Evolutionary conservation across 305 asterid genomes (phyloP).

Genomic region (Lippia alba): DNA sequence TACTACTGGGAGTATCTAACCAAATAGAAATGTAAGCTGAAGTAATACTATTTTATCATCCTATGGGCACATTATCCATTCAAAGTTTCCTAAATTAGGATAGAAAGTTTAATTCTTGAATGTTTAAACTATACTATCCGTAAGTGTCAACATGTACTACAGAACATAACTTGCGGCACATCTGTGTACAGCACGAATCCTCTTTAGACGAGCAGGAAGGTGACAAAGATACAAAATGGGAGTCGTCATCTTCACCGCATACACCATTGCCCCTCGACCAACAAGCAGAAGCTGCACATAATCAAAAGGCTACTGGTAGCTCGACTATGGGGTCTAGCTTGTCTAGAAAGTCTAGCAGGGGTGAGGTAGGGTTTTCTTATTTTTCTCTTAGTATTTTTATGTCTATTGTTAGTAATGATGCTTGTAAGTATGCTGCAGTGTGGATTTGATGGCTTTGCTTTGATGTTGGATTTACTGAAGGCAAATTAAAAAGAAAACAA

Average conservation of each 20-base stretch:
- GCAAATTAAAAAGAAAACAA: not conserved
- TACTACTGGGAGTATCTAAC: not conserved
- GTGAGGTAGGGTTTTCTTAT: slow-evolving; percentile 60
- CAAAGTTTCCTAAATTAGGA: not conserved
- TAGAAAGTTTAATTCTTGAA: not conserved
- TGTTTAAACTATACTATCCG: not conserved
- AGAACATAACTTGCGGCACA: slow-evolving; percentile 22
- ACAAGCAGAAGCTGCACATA: slow-evolving; percentile 45
- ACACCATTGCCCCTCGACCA: slow-evolving; percentile 42
- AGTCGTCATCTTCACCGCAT: slow-evolving; percentile 34
- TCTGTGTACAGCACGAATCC: slow-evolving; percentile 46
- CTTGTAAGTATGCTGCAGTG: not conserved
- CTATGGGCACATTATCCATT: not conserved
- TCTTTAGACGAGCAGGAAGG: slow-evolving; percentile 49
- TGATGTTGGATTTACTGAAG: slow-evolving; percentile 2
- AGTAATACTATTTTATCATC: not conserved
- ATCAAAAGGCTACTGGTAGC: slow-evolving; percentile 41
- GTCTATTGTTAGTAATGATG: slow-evolving; percentile 13
- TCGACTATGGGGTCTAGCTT: slow-evolving; percentile 16
- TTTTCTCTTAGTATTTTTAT: slow-evolving; percentile 16
- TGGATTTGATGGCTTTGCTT: slow-evolving; percentile 10
- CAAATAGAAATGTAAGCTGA: not conserved
- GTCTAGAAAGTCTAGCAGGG: slow-evolving; percentile 60
- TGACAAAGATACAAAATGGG: slow-evolving; percentile 55
- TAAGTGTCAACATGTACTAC: slow-evolving; percentile 2